Evolutionary conservation across 371 early-diverging fungal genomes (phyloP).

Genomic region (Rhizopus stolonifer): DNA sequence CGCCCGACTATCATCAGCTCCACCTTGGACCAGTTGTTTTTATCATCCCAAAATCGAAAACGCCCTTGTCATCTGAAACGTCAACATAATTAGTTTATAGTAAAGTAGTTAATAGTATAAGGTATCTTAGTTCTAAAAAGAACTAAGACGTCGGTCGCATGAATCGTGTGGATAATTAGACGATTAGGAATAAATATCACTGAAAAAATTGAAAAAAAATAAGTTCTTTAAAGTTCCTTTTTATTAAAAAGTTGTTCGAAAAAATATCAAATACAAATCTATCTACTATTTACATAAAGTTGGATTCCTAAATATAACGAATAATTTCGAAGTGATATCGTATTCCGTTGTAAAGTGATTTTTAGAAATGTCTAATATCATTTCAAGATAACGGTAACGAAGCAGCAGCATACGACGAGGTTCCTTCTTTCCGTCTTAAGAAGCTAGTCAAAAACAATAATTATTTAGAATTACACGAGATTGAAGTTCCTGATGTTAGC

Average conservation of each 20-base stretch:
- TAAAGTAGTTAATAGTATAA: constrained; percentile 8
- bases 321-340: too few species aligned
- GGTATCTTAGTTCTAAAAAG: background rate
- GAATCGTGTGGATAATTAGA: too few species aligned
- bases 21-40: constrained; percentile 14
- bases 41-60: constrained; percentile 11
- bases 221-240: too few species aligned
- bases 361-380: too few species aligned
- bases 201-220: too few species aligned
- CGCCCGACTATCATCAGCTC: constrained; percentile 13
- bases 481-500: constrained; percentile 5
- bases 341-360: too few species aligned
- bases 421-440: background rate
- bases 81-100: constrained; percentile 12
- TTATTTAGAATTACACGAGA: constrained; percentile 6
- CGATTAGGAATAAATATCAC: too few species aligned
- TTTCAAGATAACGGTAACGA: constrained; percentile 1
- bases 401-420: background rate
- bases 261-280: too few species aligned
- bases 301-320: too few species aligned
- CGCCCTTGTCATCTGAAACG: constrained; percentile 3
- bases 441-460: constrained; percentile 10
- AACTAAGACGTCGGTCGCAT: constrained; percentile 1
- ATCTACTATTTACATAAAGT: too few species aligned
- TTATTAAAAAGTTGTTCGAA: too few species aligned